Evolutionary conservation across 768 basidiomycete species (phyloP).

Genomic region (Calocybe indica): DNA sequence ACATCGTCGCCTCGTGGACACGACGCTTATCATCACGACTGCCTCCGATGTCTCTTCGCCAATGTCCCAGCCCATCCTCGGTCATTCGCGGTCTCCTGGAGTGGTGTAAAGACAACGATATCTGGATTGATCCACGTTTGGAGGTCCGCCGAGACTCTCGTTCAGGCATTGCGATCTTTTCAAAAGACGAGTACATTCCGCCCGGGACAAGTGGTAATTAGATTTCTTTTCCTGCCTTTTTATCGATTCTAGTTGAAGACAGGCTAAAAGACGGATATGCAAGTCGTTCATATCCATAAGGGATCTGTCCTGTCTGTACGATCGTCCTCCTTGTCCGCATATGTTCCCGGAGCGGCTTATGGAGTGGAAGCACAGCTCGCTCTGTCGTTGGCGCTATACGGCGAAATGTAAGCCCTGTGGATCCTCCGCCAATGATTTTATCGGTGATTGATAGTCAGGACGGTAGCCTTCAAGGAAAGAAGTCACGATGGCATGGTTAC

Average conservation of each 20-base stretch:
- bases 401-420: constrained; percentile 48
- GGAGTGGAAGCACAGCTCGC: constrained; percentile 57
- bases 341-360: constrained; percentile 39
- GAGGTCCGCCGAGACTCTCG: constrained; percentile 22
- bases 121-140: constrained; percentile 43
- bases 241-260: background rate
- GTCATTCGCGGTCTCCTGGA: constrained; percentile 26
- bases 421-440: constrained; percentile 4
- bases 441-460: background rate
- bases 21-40: background rate
- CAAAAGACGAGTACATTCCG: constrained; percentile 24
- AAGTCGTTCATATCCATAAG: constrained; percentile 67
- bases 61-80: background rate
- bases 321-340: constrained; percentile 41
- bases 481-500: constrained; percentile 62
- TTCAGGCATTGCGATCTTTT: constrained; percentile 30
- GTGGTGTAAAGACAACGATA: constrained; percentile 43
- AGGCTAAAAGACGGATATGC: constrained; percentile 5
- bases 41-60: background rate
- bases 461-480: constrained; percentile 37
- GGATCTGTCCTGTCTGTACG: constrained; percentile 53
- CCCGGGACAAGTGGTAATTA: constrained; percentile 27
- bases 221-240: constrained; percentile 7
- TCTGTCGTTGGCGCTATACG: constrained; percentile 57
- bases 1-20: background rate